Base-by-base conservation (phyloP, 2,329 filamentous ascomycete species). In the Ceratocystis alfenasii region DNA sequence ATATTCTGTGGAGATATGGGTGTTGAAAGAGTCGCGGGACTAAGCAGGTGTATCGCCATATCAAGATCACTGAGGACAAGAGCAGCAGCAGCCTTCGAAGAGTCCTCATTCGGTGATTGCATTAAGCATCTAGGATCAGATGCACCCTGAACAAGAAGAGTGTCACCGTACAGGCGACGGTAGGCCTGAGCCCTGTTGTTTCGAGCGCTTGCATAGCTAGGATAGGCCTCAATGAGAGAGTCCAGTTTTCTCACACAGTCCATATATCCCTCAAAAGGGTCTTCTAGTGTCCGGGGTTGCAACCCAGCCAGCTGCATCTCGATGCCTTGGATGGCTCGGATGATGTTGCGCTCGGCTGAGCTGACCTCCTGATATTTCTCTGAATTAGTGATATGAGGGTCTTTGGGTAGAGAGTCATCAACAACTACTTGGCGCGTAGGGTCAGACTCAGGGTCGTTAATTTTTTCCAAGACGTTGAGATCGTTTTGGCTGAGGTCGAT, bases 101-200 rank as follows among this genome's bases (percentile, higher is more conserved):
- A 78, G 2, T 70, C 68, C 4, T 70, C 70, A 2, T 74, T 74
- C 2, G 74, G 75, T 10, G 75, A 71, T 17, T 71, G 72, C 7
- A 81, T 72, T 57, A 83, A 73, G 30, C 77, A 78, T 70, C 73
- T 76, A 5, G 75, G 71, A 62, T 72, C 74, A 59, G 74, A 73
- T 0, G 72, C 71, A 15, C 74, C 75, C 28, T 75, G 70, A 45
- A 84, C 73, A 25, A 87, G 74, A 71, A 85, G 77, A 1, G 77
- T 75, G 71, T 88, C 85, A 10, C 85, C 86, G 69, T 87, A 84
- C 66, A 85, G 74, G 61, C 86, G 77, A 25, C 87, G 77, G 36
- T 81, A 70, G 7, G 86, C 80, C 73, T 92, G 89, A 2, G 86
- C 88, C 62, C 88, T 81, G 74, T 93, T 92, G 73, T 90, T 88